Percentiles rank a stretch among this genome's conserved stretches.
Evolutionary conservation across 2,329 filamentous ascomycete genomes (phyloP).

Genomic region (Phialophora verrucosa): DNA sequence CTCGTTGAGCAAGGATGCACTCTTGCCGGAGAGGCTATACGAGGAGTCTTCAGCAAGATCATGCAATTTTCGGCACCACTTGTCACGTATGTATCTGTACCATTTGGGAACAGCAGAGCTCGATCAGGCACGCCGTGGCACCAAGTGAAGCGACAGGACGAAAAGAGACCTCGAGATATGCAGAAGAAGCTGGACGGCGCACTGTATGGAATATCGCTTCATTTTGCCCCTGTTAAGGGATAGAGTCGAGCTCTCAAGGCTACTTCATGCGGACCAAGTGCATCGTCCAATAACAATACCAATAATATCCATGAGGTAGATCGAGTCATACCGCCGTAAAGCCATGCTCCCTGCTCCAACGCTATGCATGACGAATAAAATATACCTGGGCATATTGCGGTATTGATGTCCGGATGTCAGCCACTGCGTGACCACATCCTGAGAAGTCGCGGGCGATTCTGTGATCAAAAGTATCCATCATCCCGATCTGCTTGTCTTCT

Average conservation of each 20-base stretch:
- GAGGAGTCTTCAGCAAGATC: not conserved
- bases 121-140: not conserved
- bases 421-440: not conserved
- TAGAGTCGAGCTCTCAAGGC: not conserved
- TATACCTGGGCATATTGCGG: conserved; percentile 1
- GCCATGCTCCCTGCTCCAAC: conserved; percentile 13
- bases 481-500: not conserved
- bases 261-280: conserved; percentile 2
- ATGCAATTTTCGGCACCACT: not conserved
- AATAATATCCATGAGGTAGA: conserved; percentile 18
- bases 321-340: conserved; percentile 11
- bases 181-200: not conserved
- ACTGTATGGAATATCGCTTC: not conserved
- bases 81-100: not conserved
- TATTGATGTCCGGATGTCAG: not conserved
- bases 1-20: not conserved
- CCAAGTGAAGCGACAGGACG: not conserved
- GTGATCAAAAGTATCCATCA: not conserved
- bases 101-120: not conserved
- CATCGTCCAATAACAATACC: conserved; percentile 12
- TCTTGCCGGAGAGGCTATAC: not conserved
- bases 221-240: not conserved
- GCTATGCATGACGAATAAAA: conserved; percentile 13
- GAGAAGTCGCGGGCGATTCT: not conserved
- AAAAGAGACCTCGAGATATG: not conserved